Percentiles rank a stretch among this genome's conserved stretches.
Conservation (phyloP, 768 basidiomycete species). For the Galerina marginata region DNA sequence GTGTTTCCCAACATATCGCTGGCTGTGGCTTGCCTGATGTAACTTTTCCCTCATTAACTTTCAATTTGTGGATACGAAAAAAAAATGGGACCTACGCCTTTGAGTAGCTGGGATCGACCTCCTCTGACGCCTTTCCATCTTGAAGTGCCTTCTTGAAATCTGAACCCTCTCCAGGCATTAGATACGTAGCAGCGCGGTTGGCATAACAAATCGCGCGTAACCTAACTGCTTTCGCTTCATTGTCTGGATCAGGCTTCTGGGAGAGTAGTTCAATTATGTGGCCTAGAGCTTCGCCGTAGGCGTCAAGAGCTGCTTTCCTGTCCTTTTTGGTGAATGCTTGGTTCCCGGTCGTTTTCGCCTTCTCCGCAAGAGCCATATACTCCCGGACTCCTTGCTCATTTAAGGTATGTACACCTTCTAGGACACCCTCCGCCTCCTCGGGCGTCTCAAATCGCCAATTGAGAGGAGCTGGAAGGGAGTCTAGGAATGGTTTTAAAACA, state of each 20-base stretch:
- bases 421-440: constrained; percentile 35
- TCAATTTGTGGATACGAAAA: background rate
- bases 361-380: constrained; percentile 29
- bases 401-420: constrained; percentile 31
- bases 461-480: constrained; percentile 43
- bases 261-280: constrained; percentile 27
- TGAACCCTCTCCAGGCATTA: constrained; percentile 32
- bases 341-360: constrained; percentile 31
- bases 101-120: constrained; percentile 30
- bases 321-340: constrained; percentile 32
- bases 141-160: constrained; percentile 34
- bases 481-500: constrained; percentile 39
- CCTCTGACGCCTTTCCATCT: constrained; percentile 34
- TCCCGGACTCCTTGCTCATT: constrained; percentile 30
- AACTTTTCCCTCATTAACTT: constrained; percentile 20
- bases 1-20: constrained; percentile 26
- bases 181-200: constrained; percentile 38
- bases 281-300: constrained; percentile 36
- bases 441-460: constrained; percentile 39
- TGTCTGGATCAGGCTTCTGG: constrained; percentile 31
- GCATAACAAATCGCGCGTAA: constrained; percentile 35
- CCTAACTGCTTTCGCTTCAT: constrained; percentile 28
- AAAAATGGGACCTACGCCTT: constrained; percentile 34
- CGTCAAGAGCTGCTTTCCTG: constrained; percentile 29
- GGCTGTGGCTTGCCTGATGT: constrained; percentile 38